Base-by-base conservation (phyloP, 176 grass and related monocot species). In the Triticum urartu region DNA sequence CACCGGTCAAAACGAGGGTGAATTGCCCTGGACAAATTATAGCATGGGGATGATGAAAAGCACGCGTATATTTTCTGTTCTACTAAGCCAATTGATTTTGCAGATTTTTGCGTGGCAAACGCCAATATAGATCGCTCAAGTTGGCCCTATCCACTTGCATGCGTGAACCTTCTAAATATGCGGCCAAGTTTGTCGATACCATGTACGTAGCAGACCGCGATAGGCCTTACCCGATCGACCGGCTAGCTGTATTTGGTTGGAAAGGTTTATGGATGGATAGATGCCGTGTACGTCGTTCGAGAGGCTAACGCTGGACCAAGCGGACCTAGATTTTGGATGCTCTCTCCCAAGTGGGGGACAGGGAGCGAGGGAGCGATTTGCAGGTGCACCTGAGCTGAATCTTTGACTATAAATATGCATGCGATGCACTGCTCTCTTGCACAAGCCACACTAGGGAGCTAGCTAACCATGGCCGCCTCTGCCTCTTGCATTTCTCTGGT, bases 321-420 rank as follows among this genome's bases (percentile, higher is more conserved):
- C 43, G 43, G 72, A 32, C 26, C 20, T 36, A 17, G 5, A 22
- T 24, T 69, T 83, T 83, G 72, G 80, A 78, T 35, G 62, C 2
- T 48, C 24, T 21, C 13, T 48, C 60, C 72, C 36, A 26, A 68
- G 26, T 69, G n/a, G 26, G 47, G 22, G 20, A 9, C 72, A 52
- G 43, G 7, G 72, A 38, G 13, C 5, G 64, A 52, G 43, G 7
- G 72, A 38, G 13, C 5, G 64, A 5, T 54, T 32, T 13, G 26
- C 67, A 26, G 67, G 56, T 60, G 11, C 59, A 42, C 13, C 65
- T 15, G 50, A 30, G 12, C 18, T 32, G 9, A 75, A 40, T n/a
- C 20, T 18, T 1, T 1, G 22, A 9, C 84, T 83, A 90, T 90
- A 86, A 86, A 83, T 86, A 86, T 78, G 79, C 84, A 86, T 86